Percentiles rank a stretch among this genome's conserved stretches.
Conservation (phyloP, 106 monocot species). For the Alisma plantagoaquatica region DNA sequence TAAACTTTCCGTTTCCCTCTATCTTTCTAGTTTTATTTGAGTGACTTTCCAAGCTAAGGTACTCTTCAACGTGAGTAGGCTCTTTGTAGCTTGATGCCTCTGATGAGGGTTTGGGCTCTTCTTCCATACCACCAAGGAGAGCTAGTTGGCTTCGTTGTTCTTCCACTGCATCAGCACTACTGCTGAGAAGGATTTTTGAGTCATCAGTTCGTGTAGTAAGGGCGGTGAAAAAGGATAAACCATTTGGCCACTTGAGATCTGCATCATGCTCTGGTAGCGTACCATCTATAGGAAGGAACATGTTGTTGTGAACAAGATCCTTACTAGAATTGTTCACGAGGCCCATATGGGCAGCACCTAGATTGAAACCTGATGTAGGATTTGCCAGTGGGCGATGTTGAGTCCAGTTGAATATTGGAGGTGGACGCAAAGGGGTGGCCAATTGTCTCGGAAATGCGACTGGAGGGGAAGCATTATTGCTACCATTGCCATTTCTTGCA, state of each 20-base stretch:
- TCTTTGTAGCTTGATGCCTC: too few relatives aligned
- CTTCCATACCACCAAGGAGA: not conserved
- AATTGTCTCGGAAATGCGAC: conserved; percentile 24
- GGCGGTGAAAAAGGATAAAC: conserved; percentile 77
- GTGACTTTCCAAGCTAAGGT: conserved; percentile 51
- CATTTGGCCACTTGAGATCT: conserved; percentile 81
- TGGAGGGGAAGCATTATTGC: not conserved
- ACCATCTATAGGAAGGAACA: conserved; percentile 23
- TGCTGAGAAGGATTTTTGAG: conserved; percentile 59
- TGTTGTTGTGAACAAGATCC: conserved; percentile 19
- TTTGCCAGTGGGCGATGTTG: conserved; percentile 17
- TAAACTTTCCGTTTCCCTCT: conserved; percentile 38
- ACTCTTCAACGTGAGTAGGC: conserved; percentile 15
- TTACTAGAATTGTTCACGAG: conserved; percentile 2
- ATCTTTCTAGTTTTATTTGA: conserved; percentile 31
- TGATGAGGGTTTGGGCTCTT: not conserved
- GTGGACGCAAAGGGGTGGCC: conserved; percentile 15
- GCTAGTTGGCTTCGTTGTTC: not conserved
- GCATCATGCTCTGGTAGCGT: conserved; percentile 42
- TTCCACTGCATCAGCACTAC: conserved; percentile 8
- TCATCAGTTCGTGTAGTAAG: conserved; percentile 61
- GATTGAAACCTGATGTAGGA: conserved; percentile 14
- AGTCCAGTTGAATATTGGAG: conserved; percentile 50
- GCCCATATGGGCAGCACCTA: conserved; percentile 7
- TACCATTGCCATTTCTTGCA: conserved; percentile 3